Evolutionary conservation across 2,329 filamentous ascomycete genomes (phyloP).

Genomic region (Colletotrichum noveboracense): DNA sequence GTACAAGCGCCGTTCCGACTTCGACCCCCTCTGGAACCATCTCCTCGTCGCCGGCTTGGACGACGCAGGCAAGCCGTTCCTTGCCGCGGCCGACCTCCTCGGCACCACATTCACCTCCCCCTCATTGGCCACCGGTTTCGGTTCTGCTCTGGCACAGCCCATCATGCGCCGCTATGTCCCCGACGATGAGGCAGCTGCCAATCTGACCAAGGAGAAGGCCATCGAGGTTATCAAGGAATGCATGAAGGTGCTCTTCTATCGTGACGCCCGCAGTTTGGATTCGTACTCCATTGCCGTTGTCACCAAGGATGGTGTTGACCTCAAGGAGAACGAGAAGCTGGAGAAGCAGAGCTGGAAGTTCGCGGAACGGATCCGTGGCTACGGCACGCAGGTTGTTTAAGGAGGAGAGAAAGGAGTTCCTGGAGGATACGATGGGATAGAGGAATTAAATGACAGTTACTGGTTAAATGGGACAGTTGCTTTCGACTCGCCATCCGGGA

Average conservation of each 20-base stretch:
- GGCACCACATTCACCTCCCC: slow-evolving; percentile 91
- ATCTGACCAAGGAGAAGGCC: slow-evolving; percentile 78
- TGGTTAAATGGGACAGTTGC: background rate
- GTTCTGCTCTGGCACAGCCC: slow-evolving; percentile 89
- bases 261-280: slow-evolving; percentile 92
- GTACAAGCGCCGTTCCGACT: slow-evolving; percentile 92
- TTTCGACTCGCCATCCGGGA: background rate
- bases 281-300: slow-evolving; percentile 90
- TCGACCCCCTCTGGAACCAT: slow-evolving; percentile 98
- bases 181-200: slow-evolving; percentile 78
- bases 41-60: slow-evolving; percentile 90
- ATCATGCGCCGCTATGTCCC: slow-evolving; percentile 85
- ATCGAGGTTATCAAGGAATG: slow-evolving; percentile 85
- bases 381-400: slow-evolving; percentile 81
- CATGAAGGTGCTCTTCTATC: slow-evolving; percentile 98
- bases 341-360: slow-evolving; percentile 99
- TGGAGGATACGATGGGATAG: background rate
- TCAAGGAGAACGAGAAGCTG: slow-evolving; percentile 85
- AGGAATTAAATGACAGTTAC: slow-evolving; percentile 6
- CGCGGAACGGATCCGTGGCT: slow-evolving; percentile 92
- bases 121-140: slow-evolving; percentile 91
- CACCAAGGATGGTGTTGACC: slow-evolving; percentile 85
- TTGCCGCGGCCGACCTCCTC: slow-evolving; percentile 88
- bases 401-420: background rate
- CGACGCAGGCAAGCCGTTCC: slow-evolving; percentile 80